Evolutionary conservation across 306 rosid genomes (phyloP).

Genomic region (Arachis hypogaea): DNA sequence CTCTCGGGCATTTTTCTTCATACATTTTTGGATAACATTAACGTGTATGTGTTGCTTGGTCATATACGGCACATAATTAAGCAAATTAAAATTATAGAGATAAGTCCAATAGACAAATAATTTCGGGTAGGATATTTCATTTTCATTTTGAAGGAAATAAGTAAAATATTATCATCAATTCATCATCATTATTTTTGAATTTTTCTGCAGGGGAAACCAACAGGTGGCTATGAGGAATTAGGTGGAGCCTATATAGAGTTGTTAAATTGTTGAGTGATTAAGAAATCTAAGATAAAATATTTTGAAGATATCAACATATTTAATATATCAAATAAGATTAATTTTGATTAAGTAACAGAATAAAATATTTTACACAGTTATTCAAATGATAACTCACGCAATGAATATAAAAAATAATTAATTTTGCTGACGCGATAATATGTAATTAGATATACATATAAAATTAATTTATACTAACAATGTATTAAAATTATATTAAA

Average conservation of each 20-base stretch:
- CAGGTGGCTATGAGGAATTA: not conserved
- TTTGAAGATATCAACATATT: no score
- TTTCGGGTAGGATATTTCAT: not conserved
- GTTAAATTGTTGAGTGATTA: not conserved
- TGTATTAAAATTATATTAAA: no score
- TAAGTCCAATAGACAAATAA: not conserved
- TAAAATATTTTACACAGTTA: no score
- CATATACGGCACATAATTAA: not conserved
- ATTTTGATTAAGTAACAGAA: no score
- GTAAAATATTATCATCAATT: not conserved
- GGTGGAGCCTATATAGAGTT: not conserved
- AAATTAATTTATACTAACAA: no score
- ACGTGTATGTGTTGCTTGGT: constrained; percentile 27
- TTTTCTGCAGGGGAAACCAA: not conserved
- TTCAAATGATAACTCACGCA: no score
- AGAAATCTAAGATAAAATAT: no score
- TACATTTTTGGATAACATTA: constrained; percentile 16
- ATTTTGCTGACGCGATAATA: no score
- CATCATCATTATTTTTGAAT: no score
- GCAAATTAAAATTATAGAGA: constrained; percentile 13
- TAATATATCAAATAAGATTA: no score
- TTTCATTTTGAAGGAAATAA: not conserved
- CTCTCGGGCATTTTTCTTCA: not conserved
- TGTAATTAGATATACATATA: no score
- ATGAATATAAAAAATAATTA: no score